Base-by-base conservation (phyloP, 345 rosid species). In the Eucalyptus urophylla region DNA sequence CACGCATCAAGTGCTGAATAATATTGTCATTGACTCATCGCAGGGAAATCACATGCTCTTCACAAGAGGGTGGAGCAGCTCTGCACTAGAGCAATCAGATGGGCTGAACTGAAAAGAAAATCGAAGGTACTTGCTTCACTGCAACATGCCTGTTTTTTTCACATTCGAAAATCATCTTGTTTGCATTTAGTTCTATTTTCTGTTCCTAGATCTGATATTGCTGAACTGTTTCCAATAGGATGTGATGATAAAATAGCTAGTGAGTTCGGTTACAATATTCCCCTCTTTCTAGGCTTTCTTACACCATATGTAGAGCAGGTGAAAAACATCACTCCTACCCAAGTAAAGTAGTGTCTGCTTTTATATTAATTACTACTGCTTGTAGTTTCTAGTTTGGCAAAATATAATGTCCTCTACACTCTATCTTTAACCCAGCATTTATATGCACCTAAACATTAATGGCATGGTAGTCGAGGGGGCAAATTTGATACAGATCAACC, bases 11-110 rank as follows among this genome's bases (percentile, higher is more conserved):
- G 49, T 51, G 43, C 86, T 89, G 67, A 91, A 40, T 76, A 43
- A 76, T 76, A 40, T 76, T 76, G 85, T 89, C 45, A 49, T 49
- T 14, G 51, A 49, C 51, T 49, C 51, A 86, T 58, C 93, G 89
- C 95, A 97, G 99, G 99, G 49, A 98, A 98, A 94, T 96, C 99
- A 10, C 99, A 98, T 93, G 99, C 99, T 91, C 98, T 98, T 88
- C 99, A 98, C 95, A 98, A 95, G 95, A 95, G 99, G 94, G 98
- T 98, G 58, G 99, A 98, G 93, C 99, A 98, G 93, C 98, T 98
- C 86, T 98, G 99, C 93, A 98, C 94, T 88, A 93, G 99, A 87
- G 98, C 99, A 21, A 96, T 98, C 92, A 94, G 95, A 92, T 97
- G 99, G 99, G 99, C 93, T 24, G 97, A 96, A 88, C 93, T 98